Conservation (phyloP, 1,284 basidiomycete species). For the Ustilago vetiveriae region DNA sequence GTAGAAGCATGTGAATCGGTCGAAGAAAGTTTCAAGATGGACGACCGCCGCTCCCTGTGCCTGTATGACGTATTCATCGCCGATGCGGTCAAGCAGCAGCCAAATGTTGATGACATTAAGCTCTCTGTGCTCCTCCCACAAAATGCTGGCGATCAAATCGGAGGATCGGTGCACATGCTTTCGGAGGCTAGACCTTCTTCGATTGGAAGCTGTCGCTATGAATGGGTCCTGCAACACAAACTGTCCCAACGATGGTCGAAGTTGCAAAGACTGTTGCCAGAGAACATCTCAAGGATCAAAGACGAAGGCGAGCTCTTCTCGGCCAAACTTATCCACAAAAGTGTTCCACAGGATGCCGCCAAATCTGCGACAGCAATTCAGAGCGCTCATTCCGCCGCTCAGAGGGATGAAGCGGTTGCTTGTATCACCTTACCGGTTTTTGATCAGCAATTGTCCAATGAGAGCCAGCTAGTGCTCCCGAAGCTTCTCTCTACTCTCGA, state of each 20-base stretch:
- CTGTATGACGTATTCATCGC: background rate
- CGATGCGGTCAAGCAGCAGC: background rate
- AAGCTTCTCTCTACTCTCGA: constrained; percentile 12
- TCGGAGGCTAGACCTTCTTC: background rate
- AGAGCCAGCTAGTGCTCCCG: constrained; percentile 1
- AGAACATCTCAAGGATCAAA: constrained; percentile 7
- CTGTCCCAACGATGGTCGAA: constrained; percentile 9
- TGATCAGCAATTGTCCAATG: background rate
- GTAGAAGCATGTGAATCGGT: constrained; percentile 2
- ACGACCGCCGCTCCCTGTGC: background rate
- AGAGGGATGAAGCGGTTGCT: constrained; percentile 11
- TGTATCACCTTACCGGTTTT: background rate
- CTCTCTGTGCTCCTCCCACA: background rate
- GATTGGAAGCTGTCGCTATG: constrained; percentile 1
- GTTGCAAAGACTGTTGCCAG: constrained; percentile 7
- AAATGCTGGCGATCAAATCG: background rate
- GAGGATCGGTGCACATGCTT: background rate
- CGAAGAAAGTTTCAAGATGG: too few relatives aligned
- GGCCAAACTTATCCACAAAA: constrained; percentile 18
- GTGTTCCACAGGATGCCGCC: background rate
- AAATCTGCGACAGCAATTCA: constrained; percentile 3
- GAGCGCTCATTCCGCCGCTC: background rate
- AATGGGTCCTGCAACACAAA: background rate
- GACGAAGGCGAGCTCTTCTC: constrained; percentile 19
- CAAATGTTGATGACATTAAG: background rate